Evolutionary conservation across 352 stramenopile species (phyloP).

Genomic region (Plasmopara viticola): DNA sequence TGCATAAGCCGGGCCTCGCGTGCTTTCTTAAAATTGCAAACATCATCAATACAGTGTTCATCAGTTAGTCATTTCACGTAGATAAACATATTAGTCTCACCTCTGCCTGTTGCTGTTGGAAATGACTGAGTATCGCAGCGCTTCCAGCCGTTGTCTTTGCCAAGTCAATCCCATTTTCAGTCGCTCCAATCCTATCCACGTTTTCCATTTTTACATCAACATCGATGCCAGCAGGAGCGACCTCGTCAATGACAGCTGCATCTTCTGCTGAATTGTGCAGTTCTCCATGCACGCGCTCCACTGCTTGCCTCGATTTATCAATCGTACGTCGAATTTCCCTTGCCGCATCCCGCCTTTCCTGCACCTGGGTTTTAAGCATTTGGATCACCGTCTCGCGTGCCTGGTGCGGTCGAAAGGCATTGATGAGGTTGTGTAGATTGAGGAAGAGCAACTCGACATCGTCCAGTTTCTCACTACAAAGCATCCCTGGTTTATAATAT

Average conservation of each 20-base stretch:
- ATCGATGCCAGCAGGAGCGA: conserved; percentile 9
- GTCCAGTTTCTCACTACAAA: conserved; percentile 67
- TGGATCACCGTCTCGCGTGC: conserved; percentile 79
- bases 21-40: conserved; percentile 29
- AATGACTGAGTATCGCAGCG: conserved; percentile 12
- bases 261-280: conserved; percentile 54
- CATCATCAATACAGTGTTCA: conserved; percentile 1
- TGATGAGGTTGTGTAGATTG: conserved; percentile 89
- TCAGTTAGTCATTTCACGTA: conserved; percentile 1
- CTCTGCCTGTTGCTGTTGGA: conserved; percentile 39
- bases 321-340: conserved; percentile 73
- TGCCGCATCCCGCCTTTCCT: conserved; percentile 61
- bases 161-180: conserved; percentile 9
- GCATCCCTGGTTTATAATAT: conserved; percentile 5
- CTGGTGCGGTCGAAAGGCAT: conserved; percentile 80
- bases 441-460: conserved; percentile 83
- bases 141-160: conserved; percentile 5
- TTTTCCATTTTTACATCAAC: conserved; percentile 59
- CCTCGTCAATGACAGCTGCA: conserved; percentile 12
- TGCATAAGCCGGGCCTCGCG: conserved; percentile 49
- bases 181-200: conserved; percentile 10
- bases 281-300: conserved; percentile 55
- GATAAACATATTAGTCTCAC: conserved; percentile 1
- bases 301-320: conserved; percentile 50
- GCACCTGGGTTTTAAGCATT: conserved; percentile 75